Evolutionary conservation across 345 rosid genomes (phyloP), one percentile per base, ranked within the genome.

Genomic region (Eucalyptus sideroxylon): DNA sequence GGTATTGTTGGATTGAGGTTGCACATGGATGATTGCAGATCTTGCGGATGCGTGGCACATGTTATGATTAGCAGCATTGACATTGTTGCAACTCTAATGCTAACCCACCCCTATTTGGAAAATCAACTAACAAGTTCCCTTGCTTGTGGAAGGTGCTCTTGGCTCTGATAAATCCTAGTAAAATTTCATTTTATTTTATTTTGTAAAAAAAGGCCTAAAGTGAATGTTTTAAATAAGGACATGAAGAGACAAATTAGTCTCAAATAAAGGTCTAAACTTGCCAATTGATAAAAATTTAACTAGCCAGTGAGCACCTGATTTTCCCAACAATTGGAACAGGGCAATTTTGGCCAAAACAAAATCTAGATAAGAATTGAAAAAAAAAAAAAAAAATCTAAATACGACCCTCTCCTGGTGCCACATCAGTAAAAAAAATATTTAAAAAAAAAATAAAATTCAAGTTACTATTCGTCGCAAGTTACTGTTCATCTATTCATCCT

Each of bases 171-270:
- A 60, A 19, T 53, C 11, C 11, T 21, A 53, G 11, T 53, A 59
- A 59, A 59, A 21, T 59, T 59, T 59, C 7, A 8, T 8, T 8
- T 53, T 8, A 19, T 19, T 53, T 53, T 19, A 59, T 59, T 59
- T 26, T 24, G 0, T 10, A 11, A 56, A 56, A 24, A 59, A 59
- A 26, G n/a, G 7, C 4, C 2, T 26, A 59, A 59, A 59, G 14
- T 59, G 15, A 2, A 59, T 59, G 15, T 59, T 59, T 26, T 26
- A 59, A 59, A 59, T 59, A 59, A 59, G n/a, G 14, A 59, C 0
- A 0, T 26, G 3, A 59, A 59, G 2, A 10, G 7, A 59, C 1
- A 11, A 26, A 26, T 59, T 59, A 59, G 15, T 59, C 4, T 60
- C 8, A 60, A 60, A 27, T 60, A 60, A 60, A 30, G 4, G 0